These are phyloP conservation scores for Strobilomyces confusus DNA, from an alignment of 768 basidiomycete species.

Conservation along the genomic window DNA sequence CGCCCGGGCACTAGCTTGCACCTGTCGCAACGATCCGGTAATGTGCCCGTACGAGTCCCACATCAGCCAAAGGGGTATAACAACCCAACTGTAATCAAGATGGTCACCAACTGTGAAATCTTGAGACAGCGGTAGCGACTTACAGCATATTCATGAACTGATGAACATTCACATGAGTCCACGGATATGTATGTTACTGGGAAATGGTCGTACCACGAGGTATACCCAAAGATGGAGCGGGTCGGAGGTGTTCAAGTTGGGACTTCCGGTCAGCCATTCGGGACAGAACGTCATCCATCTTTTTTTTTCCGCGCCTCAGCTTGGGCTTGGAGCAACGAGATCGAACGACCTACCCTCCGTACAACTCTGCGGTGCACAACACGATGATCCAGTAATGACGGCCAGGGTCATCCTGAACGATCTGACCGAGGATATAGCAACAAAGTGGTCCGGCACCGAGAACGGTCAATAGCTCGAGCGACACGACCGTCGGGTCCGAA, in stretches of 20 bases:
- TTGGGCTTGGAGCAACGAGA: background rate
- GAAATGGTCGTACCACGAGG: conserved; percentile 55
- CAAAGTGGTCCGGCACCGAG: conserved; percentile 69
- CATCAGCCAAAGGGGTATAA: conserved; percentile 74
- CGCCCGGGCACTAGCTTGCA: conserved; percentile 29
- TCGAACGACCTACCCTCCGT: conserved; percentile 56
- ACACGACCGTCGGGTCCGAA: conserved; percentile 75
- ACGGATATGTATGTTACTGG: background rate
- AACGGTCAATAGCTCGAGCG: conserved; percentile 81
- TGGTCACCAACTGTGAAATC: background rate
- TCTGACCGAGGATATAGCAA: conserved; percentile 64
- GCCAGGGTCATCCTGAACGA: conserved; percentile 60
- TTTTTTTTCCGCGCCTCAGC: background rate
- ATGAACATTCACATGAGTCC: background rate
- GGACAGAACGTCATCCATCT: conserved; percentile 90
- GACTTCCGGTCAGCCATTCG: conserved; percentile 77
- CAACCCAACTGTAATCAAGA: conserved; percentile 60
- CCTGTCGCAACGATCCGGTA: conserved; percentile 50
- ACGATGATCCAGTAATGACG: conserved; percentile 69
- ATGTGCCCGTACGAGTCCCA: conserved; percentile 73
- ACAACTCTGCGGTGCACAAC: conserved; percentile 69
- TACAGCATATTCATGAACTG: conserved; percentile 83
- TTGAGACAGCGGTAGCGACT: conserved; percentile 23
- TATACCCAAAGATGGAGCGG: conserved; percentile 75
- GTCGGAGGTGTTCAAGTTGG: conserved; percentile 68